Evolutionary conservation across 495 filamentous ascomycete genomes (phyloP).

Genomic region (Annulohypoxylon stygium): DNA sequence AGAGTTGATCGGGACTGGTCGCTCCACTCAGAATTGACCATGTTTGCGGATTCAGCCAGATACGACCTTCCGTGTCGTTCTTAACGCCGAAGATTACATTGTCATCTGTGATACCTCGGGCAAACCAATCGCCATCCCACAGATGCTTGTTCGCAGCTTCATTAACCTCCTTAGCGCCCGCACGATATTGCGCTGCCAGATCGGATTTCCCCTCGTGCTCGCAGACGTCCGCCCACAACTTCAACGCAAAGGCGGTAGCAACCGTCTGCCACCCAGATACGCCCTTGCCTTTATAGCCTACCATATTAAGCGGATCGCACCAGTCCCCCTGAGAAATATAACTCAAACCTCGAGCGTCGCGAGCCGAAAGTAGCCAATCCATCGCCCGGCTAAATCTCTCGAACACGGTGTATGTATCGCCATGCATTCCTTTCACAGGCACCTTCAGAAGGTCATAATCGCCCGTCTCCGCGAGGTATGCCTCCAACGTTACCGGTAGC

Average conservation of each 20-base stretch:
- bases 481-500: slow-evolving; percentile 66
- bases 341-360: slow-evolving; percentile 66
- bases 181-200: slow-evolving; percentile 58
- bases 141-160: slow-evolving; percentile 63
- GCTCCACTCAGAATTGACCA: slow-evolving; percentile 68
- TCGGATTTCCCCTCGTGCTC: slow-evolving; percentile 58
- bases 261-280: slow-evolving; percentile 70
- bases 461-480: slow-evolving; percentile 66
- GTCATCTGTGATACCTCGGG: slow-evolving; percentile 69
- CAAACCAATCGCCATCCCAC: slow-evolving; percentile 70
- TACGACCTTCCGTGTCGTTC: slow-evolving; percentile 64
- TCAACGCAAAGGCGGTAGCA: slow-evolving; percentile 64
- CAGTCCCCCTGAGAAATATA: slow-evolving; percentile 70
- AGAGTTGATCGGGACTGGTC: slow-evolving; percentile 58
- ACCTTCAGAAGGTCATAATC: slow-evolving; percentile 65
- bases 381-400: slow-evolving; percentile 67
- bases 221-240: slow-evolving; percentile 65
- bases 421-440: slow-evolving; percentile 55
- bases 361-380: slow-evolving; percentile 64
- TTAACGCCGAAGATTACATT: slow-evolving; percentile 64
- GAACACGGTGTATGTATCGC: slow-evolving; percentile 63
- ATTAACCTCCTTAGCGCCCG: slow-evolving; percentile 62
- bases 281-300: slow-evolving; percentile 67
- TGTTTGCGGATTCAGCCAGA: slow-evolving; percentile 70
- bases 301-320: slow-evolving; percentile 73